phyloP scores from a whole-genome alignment of 1,139 yeast genomes.

The Zygosaccharomyces pseudobailii region DNA sequence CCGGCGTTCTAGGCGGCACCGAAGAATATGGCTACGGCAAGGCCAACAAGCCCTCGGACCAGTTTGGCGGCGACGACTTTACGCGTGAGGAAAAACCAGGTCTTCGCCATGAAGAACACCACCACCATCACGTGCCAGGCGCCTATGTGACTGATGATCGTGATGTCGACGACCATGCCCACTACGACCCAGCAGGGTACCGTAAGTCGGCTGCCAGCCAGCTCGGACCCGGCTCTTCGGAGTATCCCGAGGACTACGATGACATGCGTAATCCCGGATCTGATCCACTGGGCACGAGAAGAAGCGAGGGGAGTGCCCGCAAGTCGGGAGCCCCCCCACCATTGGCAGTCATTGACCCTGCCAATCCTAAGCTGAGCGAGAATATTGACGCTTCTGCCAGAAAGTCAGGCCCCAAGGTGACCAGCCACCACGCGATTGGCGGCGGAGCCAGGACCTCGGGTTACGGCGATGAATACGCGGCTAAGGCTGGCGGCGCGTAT shows the following conservation, averaged over 20 bases:
- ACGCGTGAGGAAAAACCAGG: not conserved
- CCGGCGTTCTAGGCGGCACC: not conserved
- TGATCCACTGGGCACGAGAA: not conserved
- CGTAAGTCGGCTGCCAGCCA: not conserved
- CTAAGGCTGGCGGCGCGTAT: not conserved
- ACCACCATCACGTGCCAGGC: not conserved
- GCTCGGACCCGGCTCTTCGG: slow-evolving; percentile 1
- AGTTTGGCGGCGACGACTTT: not conserved
- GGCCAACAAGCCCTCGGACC: not conserved
- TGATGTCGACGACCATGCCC: not conserved
- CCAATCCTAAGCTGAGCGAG: no score
- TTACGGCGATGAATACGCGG: not conserved
- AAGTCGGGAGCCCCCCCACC: no score
- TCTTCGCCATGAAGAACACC: not conserved
- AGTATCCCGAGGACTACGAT: slow-evolving; percentile 1
- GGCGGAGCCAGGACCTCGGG: not conserved
- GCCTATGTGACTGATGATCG: not conserved
- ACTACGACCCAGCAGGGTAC: slow-evolving; percentile 1
- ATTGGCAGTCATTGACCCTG: no score
- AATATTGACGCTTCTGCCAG: not conserved
- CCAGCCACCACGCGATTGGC: not conserved
- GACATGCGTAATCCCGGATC: not conserved
- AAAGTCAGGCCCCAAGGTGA: not conserved
- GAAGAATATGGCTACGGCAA: slow-evolving; percentile 3
- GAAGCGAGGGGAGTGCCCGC: not conserved